A percentile compares a stretch with the other conserved stretches of the same genome.
phyloP scores from a whole-genome alignment of 768 basidiomycete genomes.

The Omphalotus guepiniiformis region DNA sequence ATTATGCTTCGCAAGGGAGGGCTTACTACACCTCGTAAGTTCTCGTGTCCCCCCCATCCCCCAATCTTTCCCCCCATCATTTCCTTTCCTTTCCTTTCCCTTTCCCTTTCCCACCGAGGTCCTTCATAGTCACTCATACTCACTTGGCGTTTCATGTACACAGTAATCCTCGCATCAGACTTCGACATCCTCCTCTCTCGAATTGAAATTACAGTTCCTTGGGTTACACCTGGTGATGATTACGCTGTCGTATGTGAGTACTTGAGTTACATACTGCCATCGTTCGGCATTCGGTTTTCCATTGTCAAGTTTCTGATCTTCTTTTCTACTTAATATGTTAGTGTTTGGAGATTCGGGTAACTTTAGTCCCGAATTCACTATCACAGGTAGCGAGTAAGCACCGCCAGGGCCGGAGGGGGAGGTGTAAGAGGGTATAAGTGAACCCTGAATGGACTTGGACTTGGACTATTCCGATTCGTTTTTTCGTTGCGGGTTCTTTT shows the following conservation, averaged over 20 bases:
- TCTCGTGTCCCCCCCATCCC: neutral
- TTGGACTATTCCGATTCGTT: too few relatives aligned
- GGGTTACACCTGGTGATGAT: conserved; percentile 20
- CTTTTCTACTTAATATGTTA: conserved; percentile 8
- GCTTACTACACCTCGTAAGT: conserved; percentile 20
- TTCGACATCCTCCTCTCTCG: conserved; percentile 27
- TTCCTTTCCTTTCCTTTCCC: neutral
- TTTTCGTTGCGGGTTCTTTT: too few relatives aligned
- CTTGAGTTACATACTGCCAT: neutral
- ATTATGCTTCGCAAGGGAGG: conserved; percentile 33
- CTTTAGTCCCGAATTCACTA: conserved; percentile 28
- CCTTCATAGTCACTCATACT: too few relatives aligned
- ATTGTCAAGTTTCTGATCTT: neutral
- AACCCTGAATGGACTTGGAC: too few relatives aligned
- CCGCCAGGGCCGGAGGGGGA: too few relatives aligned
- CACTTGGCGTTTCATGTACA: too few relatives aligned
- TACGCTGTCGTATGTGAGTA: conserved; percentile 30
- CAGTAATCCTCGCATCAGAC: conserved; percentile 21
- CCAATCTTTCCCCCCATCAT: neutral
- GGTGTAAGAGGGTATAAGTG: too few relatives aligned
- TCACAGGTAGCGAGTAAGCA: conserved; percentile 15
- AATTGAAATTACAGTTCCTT: conserved; percentile 22
- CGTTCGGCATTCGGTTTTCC: neutral
- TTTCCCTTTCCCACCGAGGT: too few relatives aligned
- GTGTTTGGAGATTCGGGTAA: conserved; percentile 36